Conservation (phyloP, 192 early-diverging fungal species). For the Gonapodya sp. region DNA sequence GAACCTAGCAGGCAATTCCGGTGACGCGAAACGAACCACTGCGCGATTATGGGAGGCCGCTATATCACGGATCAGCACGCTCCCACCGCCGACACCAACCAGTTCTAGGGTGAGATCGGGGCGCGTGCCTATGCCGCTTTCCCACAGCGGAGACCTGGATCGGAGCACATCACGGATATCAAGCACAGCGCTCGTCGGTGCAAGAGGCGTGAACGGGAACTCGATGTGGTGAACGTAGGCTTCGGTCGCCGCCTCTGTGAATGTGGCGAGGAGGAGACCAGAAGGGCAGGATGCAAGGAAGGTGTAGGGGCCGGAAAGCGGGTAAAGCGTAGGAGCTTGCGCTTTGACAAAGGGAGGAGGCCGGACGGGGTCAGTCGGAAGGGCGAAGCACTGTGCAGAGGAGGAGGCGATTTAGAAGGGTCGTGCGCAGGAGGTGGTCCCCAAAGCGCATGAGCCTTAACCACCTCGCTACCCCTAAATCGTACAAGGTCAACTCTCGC, state of each 20-base stretch:
- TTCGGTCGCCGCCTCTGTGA: neutral
- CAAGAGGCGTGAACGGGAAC: neutral
- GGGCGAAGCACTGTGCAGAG: conserved; percentile 44
- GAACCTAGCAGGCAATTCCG: neutral
- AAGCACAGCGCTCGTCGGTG: neutral
- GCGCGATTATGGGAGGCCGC: conserved; percentile 4
- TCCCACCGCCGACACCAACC: conserved; percentile 8
- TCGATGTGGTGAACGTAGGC: neutral
- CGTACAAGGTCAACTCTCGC: conserved; percentile 49
- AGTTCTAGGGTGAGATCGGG: conserved; percentile 9
- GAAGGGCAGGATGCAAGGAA: neutral
- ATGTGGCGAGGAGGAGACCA: neutral
- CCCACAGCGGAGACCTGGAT: neutral
- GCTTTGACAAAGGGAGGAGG: neutral
- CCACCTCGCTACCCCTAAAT: conserved; percentile 21
- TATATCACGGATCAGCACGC: conserved; percentile 6
- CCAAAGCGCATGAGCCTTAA: neutral
- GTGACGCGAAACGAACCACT: conserved; percentile 19
- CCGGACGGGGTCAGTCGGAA: conserved; percentile 30
- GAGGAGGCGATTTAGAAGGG: no score
- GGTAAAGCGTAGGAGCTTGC: neutral
- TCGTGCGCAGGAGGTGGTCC: no score
- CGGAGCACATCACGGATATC: neutral
- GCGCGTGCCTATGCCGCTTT: neutral
- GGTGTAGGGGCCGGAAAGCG: neutral